phyloP scores from a whole-genome alignment of 129 eudicot genomes.

The Flaveria sonorensis region DNA sequence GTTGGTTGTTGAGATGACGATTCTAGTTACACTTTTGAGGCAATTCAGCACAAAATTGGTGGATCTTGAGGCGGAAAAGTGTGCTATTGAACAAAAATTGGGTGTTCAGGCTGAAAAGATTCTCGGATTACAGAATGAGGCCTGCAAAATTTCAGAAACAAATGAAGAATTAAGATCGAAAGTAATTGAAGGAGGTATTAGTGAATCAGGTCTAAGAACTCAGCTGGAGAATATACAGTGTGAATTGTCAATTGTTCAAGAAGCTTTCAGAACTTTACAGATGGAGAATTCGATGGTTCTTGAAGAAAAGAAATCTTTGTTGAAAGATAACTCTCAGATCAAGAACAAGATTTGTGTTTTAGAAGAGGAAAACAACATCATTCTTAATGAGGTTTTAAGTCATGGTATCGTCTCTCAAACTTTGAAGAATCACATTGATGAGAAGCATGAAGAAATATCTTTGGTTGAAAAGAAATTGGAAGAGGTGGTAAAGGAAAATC shows the following conservation, averaged over 20 bases:
- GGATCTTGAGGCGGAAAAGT: slow-evolving; percentile 47
- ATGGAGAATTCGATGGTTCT: slow-evolving; percentile 42
- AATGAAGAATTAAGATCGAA: slow-evolving; percentile 50
- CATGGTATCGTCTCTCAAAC: slow-evolving; percentile 47
- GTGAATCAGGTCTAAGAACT: slow-evolving; percentile 36
- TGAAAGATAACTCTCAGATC: slow-evolving; percentile 26
- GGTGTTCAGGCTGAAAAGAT: slow-evolving; percentile 39
- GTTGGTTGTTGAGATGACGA: slow-evolving; percentile 48
- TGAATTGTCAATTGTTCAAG: slow-evolving; percentile 51
- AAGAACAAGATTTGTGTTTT: slow-evolving; percentile 43
- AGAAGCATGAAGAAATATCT: slow-evolving; percentile 38
- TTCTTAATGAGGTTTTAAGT: slow-evolving; percentile 48
- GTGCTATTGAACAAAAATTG: slow-evolving; percentile 42
- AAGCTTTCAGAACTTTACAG: slow-evolving; percentile 43
- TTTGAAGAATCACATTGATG: slow-evolving; percentile 45
- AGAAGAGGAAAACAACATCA: slow-evolving; percentile 48
- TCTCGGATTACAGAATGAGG: slow-evolving; percentile 44
- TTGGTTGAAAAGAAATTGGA: slow-evolving; percentile 43
- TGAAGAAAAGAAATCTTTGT: slow-evolving; percentile 55
- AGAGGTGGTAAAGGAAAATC: slow-evolving; percentile 49
- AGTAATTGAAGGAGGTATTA: slow-evolving; percentile 49
- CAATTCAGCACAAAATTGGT: slow-evolving; percentile 47
- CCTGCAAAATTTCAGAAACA: slow-evolving; percentile 45
- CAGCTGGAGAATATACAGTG: slow-evolving; percentile 46
- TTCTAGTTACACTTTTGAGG: slow-evolving; percentile 52